phyloP scores from a whole-genome alignment of 805 yeast genomes.

The Lachancea thermotolerans region DNA sequence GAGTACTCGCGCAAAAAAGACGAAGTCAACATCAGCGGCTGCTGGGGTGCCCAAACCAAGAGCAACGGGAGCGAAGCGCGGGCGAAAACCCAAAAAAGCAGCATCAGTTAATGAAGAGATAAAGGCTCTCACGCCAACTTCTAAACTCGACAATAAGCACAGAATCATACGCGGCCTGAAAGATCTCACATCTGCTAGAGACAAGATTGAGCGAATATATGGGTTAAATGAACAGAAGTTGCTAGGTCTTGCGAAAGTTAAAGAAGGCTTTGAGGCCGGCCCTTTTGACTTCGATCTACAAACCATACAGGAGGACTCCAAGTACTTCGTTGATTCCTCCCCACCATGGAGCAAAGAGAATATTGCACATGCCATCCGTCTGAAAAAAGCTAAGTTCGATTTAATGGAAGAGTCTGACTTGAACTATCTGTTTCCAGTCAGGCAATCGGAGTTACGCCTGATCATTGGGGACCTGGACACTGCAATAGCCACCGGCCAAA shows the following conservation, averaged over 20 bases:
- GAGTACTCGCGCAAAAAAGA: background rate
- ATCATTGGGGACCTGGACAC: conserved; percentile 17
- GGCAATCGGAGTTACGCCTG: conserved; percentile 14
- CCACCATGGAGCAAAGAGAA: conserved; percentile 14
- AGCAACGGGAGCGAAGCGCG: background rate
- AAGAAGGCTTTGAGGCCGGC: conserved; percentile 44
- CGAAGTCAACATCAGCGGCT: background rate
- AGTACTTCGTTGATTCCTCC: conserved; percentile 16
- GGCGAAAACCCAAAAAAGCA: conserved; percentile 5
- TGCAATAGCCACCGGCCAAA: conserved; percentile 15
- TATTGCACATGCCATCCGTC: conserved; percentile 1
- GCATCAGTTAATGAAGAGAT: conserved; percentile 10
- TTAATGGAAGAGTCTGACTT: conserved; percentile 21
- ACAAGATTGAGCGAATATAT: conserved; percentile 38
- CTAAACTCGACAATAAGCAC: conserved; percentile 18
- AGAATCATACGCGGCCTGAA: conserved; percentile 25
- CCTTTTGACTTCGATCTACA: conserved; percentile 39
- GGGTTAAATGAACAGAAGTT: conserved; percentile 45
- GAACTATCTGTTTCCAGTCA: conserved; percentile 21
- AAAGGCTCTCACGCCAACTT: conserved; percentile 21
- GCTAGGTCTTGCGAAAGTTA: conserved; percentile 37
- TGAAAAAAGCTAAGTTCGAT: conserved; percentile 11
- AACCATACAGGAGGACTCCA: conserved; percentile 20
- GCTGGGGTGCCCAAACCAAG: background rate
- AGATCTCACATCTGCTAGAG: conserved; percentile 36